A percentile compares a stretch with the other conserved stretches of the same genome.
These are phyloP conservation scores for Monotropa hypopitys DNA, from an alignment of 179 eudicot species.

Conservation along the genomic window DNA sequence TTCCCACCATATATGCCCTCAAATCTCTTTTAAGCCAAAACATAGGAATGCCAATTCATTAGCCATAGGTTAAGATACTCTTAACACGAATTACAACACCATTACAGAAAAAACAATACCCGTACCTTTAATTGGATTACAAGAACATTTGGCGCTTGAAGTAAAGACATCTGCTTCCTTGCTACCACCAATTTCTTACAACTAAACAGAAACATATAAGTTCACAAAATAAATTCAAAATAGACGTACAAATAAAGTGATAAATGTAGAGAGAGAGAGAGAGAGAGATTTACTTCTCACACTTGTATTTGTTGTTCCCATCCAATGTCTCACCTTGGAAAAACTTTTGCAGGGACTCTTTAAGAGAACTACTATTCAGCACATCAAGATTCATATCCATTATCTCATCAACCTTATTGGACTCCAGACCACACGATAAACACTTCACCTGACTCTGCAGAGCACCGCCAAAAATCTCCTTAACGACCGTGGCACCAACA, in stretches of 20 bases:
- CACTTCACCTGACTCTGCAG: conserved; percentile 96
- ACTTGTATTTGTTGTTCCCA: conserved; percentile 90
- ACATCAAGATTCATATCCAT: conserved; percentile 94
- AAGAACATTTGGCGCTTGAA: conserved; percentile 90
- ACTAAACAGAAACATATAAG: conserved; percentile 30
- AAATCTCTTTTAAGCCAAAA: conserved; percentile 47
- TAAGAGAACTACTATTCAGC: conserved; percentile 51
- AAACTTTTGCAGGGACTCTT: conserved; percentile 71
- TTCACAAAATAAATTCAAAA: not conserved
- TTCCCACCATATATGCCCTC: conserved; percentile 84
- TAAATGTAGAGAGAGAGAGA: not conserved
- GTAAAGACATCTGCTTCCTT: conserved; percentile 88
- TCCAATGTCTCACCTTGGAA: conserved; percentile 84
- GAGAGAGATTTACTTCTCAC: conserved; percentile 54
- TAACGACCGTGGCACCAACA: conserved; percentile 40
- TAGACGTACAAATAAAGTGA: not conserved
- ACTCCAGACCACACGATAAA: conserved; percentile 70
- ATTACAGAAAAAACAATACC: not conserved
- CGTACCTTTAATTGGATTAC: conserved; percentile 88
- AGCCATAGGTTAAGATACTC: not conserved
- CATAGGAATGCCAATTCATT: not conserved
- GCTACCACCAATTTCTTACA: conserved; percentile 87
- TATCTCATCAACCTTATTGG: conserved; percentile 91
- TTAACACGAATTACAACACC: not conserved
- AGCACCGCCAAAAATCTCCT: conserved; percentile 92